Evolutionary conservation across 139 green algal genomes (phyloP).

Genomic region (Tetradesmus obliquus): DNA sequence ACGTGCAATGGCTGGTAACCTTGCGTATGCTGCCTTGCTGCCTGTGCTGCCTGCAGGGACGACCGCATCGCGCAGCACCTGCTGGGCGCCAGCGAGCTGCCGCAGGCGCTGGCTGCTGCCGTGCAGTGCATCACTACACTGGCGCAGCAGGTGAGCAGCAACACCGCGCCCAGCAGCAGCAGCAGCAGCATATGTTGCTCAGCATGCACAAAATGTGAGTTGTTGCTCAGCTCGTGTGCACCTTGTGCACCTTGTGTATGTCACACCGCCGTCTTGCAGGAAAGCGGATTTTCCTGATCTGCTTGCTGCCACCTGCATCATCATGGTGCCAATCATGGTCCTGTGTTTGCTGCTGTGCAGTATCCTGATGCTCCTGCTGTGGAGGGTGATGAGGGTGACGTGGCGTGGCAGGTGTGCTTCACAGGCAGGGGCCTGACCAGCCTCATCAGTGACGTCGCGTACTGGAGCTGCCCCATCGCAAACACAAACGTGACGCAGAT

Average conservation of each 20-base stretch:
- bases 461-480: not conserved
- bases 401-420: not conserved
- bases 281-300: too few species aligned
- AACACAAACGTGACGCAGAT: not conserved
- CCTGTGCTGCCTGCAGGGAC: not conserved
- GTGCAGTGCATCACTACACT: not conserved
- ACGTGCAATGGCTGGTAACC: not conserved
- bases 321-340: not conserved
- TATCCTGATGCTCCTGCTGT: not conserved
- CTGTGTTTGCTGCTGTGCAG: not conserved
- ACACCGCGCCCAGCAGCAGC: not conserved
- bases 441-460: not conserved
- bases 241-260: not conserved
- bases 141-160: not conserved
- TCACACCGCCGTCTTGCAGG: not conserved
- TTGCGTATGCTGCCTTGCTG: not conserved
- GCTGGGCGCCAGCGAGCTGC: slow-evolving; percentile 13
- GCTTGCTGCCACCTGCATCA: not conserved
- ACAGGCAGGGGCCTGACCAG: not conserved
- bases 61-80: slow-evolving; percentile 13
- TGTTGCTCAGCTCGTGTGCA: not conserved
- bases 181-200: not conserved
- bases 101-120: not conserved
- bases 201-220: not conserved
- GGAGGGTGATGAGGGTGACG: not conserved